Conservation (phyloP, 805 yeast species). For the Danielozyma ontarioensis region DNA sequence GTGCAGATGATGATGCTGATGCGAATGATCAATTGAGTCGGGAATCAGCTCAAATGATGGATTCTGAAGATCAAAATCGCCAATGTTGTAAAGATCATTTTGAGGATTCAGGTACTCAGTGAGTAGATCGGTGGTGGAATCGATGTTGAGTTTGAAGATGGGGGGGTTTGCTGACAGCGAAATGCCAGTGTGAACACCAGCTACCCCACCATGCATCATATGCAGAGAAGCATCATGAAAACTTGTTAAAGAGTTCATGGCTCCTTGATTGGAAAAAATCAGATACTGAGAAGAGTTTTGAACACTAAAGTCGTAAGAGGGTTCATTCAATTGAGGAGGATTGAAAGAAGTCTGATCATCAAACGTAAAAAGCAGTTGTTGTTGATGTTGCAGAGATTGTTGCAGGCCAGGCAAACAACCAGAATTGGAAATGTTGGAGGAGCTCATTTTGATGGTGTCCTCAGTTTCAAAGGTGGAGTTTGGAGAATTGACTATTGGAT, state of each 20-base stretch:
- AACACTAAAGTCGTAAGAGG: not conserved
- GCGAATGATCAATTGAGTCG: conserved; percentile 10
- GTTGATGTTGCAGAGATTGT: no score
- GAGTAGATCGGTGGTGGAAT: conserved; percentile 10
- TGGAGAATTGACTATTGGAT: conserved; percentile 10
- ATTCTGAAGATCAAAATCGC: conserved; percentile 20
- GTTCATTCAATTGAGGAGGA: not conserved
- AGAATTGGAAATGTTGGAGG: conserved; percentile 7
- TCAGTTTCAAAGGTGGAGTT: conserved; percentile 16
- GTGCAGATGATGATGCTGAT: conserved; percentile 6
- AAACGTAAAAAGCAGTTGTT: not conserved
- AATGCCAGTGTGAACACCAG: no score
- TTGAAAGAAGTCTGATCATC: not conserved
- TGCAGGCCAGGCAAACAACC: not conserved
- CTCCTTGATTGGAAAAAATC: conserved; percentile 10
- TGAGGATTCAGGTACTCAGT: conserved; percentile 7
- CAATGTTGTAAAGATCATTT: conserved; percentile 18
- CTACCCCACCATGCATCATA: no score
- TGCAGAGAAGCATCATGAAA: conserved; percentile 6
- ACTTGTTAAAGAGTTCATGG: conserved; percentile 10
- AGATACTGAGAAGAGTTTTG: not conserved
- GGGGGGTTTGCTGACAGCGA: no score
- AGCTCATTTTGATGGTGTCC: conserved; percentile 16
- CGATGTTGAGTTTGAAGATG: conserved; percentile 8
- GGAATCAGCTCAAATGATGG: conserved; percentile 25